Conservation (phyloP, 2,329 filamentous ascomycete genomes). For the Pseudonectria buxi region DNA sequence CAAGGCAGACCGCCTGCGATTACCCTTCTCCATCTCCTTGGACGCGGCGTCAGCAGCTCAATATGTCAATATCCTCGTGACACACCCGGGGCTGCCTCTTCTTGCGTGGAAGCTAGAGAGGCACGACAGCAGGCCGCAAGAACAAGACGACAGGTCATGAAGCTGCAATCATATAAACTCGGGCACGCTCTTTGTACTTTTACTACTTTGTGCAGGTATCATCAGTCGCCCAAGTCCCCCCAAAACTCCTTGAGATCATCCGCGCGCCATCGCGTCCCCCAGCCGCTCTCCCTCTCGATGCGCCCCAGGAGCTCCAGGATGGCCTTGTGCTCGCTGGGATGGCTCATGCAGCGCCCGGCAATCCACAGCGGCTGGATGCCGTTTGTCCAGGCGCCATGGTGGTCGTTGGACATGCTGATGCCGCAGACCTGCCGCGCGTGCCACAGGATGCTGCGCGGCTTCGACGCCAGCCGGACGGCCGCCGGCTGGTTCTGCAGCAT, state of each 20-base stretch:
- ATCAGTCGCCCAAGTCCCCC: conserved; percentile 32
- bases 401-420: conserved; percentile 45
- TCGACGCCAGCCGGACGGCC: conserved; percentile 31
- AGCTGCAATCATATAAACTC: too few species aligned
- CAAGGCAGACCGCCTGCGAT: too few species aligned
- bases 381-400: conserved; percentile 48
- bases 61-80: too few species aligned
- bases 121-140: too few species aligned
- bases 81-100: too few species aligned
- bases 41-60: too few species aligned
- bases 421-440: conserved; percentile 46
- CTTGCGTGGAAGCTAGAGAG: too few species aligned
- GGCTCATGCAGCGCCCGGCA: conserved; percentile 45
- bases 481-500: conserved; percentile 41
- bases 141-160: too few species aligned
- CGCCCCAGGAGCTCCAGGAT: conserved; percentile 40
- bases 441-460: conserved; percentile 38
- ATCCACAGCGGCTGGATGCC: conserved; percentile 49
- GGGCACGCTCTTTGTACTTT: too few species aligned
- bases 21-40: too few species aligned
- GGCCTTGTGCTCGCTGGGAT: conserved; percentile 33
- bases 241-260: conserved; percentile 46
- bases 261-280: conserved; percentile 46
- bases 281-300: conserved; percentile 47
- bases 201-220: background rate